Conservation (phyloP, 2,329 filamentous ascomycete genomes). For the Alternaria sp. region DNA sequence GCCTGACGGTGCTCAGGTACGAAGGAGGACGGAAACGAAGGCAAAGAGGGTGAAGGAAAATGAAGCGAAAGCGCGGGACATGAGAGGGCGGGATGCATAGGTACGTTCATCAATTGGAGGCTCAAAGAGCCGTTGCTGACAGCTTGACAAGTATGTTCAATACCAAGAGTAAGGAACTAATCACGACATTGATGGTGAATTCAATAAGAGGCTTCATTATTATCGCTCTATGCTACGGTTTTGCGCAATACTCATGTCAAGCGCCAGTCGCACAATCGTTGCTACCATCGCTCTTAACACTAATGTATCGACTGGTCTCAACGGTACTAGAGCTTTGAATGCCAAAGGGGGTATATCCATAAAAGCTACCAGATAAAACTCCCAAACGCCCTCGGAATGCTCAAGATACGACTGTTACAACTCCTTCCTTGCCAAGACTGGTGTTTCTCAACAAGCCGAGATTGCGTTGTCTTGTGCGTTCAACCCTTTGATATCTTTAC, state of each 20-base stretch:
- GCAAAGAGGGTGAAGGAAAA: neutral
- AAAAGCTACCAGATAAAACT: neutral
- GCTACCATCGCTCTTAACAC: neutral
- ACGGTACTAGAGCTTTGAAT: neutral
- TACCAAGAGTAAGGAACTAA: neutral
- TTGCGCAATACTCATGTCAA: neutral
- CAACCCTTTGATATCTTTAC: neutral
- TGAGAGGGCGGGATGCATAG: neutral
- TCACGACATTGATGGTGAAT: neutral
- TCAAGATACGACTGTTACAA: neutral
- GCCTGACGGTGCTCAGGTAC: slow-evolving; percentile 13
- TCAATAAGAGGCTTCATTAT: neutral
- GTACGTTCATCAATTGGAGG: neutral
- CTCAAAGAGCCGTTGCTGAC: neutral
- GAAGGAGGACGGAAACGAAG: neutral
- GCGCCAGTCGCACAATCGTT: neutral
- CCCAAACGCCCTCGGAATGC: neutral
- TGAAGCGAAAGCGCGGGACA: neutral
- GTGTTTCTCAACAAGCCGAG: neutral
- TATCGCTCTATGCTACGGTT: neutral
- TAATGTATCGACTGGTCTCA: neutral
- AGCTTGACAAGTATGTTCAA: neutral
- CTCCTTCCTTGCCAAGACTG: too few species aligned
- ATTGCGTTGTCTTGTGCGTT: neutral
- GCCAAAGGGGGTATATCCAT: slow-evolving; percentile 10